phyloP scores from a whole-genome alignment of 805 yeast genomes.

The Monosporozyma aquatica region DNA sequence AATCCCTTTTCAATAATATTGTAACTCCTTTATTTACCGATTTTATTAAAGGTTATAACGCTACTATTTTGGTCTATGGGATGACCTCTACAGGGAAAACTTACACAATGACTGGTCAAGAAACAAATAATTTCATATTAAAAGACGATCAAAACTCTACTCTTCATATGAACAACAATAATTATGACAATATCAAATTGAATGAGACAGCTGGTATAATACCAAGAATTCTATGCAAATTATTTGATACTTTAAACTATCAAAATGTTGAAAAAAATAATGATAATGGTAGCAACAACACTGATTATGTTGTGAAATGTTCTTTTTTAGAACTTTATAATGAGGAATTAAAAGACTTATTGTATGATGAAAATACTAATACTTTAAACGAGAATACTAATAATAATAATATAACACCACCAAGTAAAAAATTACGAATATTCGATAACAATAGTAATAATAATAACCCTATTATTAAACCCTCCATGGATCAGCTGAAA shows the following conservation, averaged over 20 bases:
- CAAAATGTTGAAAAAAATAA: constrained; percentile 11
- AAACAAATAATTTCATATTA: not conserved
- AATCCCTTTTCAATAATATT: constrained; percentile 51
- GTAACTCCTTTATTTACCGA: constrained; percentile 60
- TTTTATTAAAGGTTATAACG: constrained; percentile 65
- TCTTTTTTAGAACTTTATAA: constrained; percentile 82
- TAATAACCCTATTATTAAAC: constrained; percentile 17
- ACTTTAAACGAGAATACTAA: not conserved
- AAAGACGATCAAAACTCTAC: no score
- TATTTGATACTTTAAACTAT: constrained; percentile 44
- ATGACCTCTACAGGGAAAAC: constrained; percentile 92
- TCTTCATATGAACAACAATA: not conserved
- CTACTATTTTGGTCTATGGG: constrained; percentile 81
- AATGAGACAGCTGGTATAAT: constrained; percentile 53
- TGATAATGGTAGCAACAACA: not conserved
- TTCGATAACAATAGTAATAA: constrained; percentile 34
- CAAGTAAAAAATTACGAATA: constrained; percentile 41
- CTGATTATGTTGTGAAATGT: constrained; percentile 59
- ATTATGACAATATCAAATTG: constrained; percentile 21
- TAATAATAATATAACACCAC: constrained; percentile 5
- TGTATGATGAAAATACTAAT: constrained; percentile 28
- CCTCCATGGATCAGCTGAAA: no score
- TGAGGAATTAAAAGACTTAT: constrained; percentile 71
- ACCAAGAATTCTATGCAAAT: constrained; percentile 47
- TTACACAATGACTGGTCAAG: constrained; percentile 67